phyloP scores from a whole-genome alignment of 2,329 filamentous ascomycete genomes.

The Fusarium hainanense region DNA sequence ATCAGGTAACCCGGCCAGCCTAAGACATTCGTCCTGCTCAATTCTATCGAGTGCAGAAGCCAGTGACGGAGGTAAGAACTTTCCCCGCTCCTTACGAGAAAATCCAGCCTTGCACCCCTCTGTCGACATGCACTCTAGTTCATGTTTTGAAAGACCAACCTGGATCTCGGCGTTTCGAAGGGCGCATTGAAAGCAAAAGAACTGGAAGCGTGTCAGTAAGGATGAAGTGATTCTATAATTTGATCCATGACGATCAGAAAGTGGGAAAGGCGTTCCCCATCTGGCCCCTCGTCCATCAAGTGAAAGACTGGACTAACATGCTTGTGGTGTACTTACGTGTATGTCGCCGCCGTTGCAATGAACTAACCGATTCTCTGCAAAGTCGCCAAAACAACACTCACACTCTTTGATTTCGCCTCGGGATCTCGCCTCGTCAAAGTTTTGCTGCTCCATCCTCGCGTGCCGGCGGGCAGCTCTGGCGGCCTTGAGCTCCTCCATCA shows the following conservation, averaged over 20 bases:
- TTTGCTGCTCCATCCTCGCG: slow-evolving; percentile 49
- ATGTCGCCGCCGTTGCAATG: slow-evolving; percentile 68
- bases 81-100: slow-evolving; percentile 61
- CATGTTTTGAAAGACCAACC: slow-evolving; percentile 75
- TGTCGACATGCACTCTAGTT: slow-evolving; percentile 76
- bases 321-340: slow-evolving; percentile 58
- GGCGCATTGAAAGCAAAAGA: slow-evolving; percentile 77
- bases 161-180: slow-evolving; percentile 72
- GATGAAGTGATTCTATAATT: not conserved
- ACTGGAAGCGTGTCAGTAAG: slow-evolving; percentile 48
- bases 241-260: not conserved
- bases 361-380: slow-evolving; percentile 74
- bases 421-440: slow-evolving; percentile 55
- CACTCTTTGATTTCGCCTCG: slow-evolving; percentile 73
- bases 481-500: slow-evolving; percentile 39
- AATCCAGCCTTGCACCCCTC: slow-evolving; percentile 74
- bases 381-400: slow-evolving; percentile 77
- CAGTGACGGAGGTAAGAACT: slow-evolving; percentile 68
- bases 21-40: slow-evolving; percentile 76
- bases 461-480: slow-evolving; percentile 24
- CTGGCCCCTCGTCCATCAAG: not conserved
- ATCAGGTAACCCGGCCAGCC: slow-evolving; percentile 76
- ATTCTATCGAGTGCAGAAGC: slow-evolving; percentile 73
- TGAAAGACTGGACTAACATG: not conserved
- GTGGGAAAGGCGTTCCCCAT: not conserved